Base-by-base conservation (phyloP, 1,284 basidiomycete species). In the Sanghuangporus sanghuang region DNA sequence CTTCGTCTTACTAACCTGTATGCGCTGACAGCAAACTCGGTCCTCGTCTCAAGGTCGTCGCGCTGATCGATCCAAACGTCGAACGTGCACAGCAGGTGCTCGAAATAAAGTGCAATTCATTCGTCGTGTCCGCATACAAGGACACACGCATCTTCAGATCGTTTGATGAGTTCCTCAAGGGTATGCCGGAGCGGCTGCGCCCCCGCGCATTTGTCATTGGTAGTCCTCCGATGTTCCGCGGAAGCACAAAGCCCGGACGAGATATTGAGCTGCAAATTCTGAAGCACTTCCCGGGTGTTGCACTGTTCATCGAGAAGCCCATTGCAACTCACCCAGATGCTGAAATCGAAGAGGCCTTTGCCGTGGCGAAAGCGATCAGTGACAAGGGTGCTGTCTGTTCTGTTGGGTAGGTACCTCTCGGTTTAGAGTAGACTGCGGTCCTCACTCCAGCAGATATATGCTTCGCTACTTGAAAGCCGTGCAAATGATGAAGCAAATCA, bases 401-500 rank as follows among this genome's bases (percentile, higher is more conserved):
- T 39, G 93, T 98, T 66, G 96, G 96, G 86, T 94, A 74, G 16
- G 79, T 69, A 63, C 57, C 61, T 57, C 36, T 59, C 52, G 52
- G 57, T 40, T 9, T 32, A 32, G 57, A 21, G n/a, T 23, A 27
- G 52, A 18, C 27, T 32, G 2, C 27, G 27, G 16, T 63, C 39
- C 53, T 44, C 21, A 40, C 35, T 53, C 38, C 42, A 54, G 32
- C 52, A 91, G 89, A 65, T 92, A 92, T 72, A 96, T 96, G 93
- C 80, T 97, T 63, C 88, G 95, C 66, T 97, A 97, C 78, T 82
- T 96, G 70, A 92, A 90, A 75, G 95, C 93, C 57, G 94, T 97
- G 21, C 96, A 98, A 78, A 92, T 91, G 85, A 98, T 99, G 94
- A 98, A 98, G 79, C 85, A 90, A 67, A 96, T 98, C 74, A 92